Base-by-base conservation (phyloP, 768 basidiomycete genomes). In the Hemileccinum impolitum region DNA sequence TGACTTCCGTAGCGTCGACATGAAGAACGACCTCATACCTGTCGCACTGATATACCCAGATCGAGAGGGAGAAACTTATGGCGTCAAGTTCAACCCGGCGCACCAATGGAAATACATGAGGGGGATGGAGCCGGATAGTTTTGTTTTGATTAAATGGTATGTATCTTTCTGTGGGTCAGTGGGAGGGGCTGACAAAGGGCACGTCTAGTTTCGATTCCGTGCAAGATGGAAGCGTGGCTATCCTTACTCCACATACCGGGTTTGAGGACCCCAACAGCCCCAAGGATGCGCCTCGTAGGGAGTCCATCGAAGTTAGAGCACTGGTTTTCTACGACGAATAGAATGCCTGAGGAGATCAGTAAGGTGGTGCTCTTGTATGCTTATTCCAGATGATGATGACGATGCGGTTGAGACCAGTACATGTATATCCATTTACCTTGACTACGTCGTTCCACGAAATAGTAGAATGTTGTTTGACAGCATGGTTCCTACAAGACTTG, bases 41-140 rank as follows among this genome's bases (percentile, higher is more conserved):
- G 63, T 68, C 1, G 61, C 69, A 44, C 63, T 78, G 69, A n/a
- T n/a, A n/a, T n/a, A n/a, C n/a, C n/a, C n/a, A n/a, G n/a, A n/a
- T n/a, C n/a, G n/a, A n/a, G n/a, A 76, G 18, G 75, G 74, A 10
- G 75, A 78, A 66, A 75, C 70, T 12, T 71, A 60, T 39, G 53
- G 63, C 36, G 68, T 78, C 40, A 64, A 61, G 55, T 69, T 60
- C 52, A 74, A 71, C 47, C 64, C 68, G 17, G 54, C 51, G 25
- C 74, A 78, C 44, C 58, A 57, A 53, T 79, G 77, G 76, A 73
- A 74, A 51, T 78, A n/a, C n/a, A n/a, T n/a, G n/a, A n/a, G n/a
- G n/a, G n/a, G n/a, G n/a, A n/a, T n/a, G n/a, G n/a, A n/a, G 26
- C 68, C 73, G 1, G 71, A 75, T n/a, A 76, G 79, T 49, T 66